phyloP scores from a whole-genome alignment of 2,329 filamentous ascomycete genomes.

The Sporothrix variecibatus region DNA sequence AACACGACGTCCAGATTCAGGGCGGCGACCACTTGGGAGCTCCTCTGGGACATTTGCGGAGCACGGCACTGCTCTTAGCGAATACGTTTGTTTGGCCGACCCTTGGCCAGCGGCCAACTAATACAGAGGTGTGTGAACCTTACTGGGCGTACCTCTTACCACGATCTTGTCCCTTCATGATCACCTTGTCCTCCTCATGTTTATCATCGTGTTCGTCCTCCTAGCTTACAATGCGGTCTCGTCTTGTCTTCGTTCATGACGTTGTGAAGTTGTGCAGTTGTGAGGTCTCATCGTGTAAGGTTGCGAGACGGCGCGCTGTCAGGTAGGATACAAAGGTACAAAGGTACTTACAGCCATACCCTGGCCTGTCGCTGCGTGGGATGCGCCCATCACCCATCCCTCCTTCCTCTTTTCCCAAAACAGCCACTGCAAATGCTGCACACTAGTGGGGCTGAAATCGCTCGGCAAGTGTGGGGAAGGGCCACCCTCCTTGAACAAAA shows the following conservation, averaged over 20 bases:
- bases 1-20: background rate
- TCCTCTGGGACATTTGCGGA: background rate
- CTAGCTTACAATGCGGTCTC: background rate
- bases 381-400: background rate
- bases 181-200: background rate
- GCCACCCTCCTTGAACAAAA: background rate
- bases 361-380: background rate
- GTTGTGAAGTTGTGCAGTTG: background rate
- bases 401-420: background rate
- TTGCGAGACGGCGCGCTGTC: background rate
- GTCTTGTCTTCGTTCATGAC: background rate
- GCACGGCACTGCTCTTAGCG: background rate
- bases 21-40: background rate
- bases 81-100: background rate
- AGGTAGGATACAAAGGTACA: background rate
- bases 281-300: background rate
- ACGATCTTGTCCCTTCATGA: background rate
- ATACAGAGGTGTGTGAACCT: background rate
- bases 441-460: slow-evolving; percentile 18
- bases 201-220: background rate
- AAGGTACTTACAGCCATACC: background rate
- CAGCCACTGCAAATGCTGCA: background rate
- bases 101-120: background rate
- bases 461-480: slow-evolving; percentile 22
- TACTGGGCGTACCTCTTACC: background rate